Evolutionary conservation across 2,329 filamentous ascomycete genomes (phyloP).

Genomic region (Clonostachys chloroleuca): DNA sequence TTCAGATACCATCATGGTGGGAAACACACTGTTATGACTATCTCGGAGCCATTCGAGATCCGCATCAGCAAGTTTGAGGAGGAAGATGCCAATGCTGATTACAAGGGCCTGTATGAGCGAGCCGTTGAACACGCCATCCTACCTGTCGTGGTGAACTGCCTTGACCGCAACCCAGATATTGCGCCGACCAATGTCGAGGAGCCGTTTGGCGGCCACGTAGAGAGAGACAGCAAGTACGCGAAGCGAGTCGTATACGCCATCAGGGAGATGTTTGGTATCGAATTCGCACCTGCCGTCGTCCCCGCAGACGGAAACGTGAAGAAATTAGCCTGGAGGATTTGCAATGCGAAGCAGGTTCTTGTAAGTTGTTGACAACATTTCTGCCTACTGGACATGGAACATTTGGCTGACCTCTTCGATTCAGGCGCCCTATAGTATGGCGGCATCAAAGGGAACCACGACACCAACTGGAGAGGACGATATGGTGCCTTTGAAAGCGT

Average conservation of each 20-base stretch:
- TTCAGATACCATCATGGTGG: slow-evolving; percentile 96
- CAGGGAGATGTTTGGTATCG: slow-evolving; percentile 94
- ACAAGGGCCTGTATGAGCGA: slow-evolving; percentile 56
- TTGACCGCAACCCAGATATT: slow-evolving; percentile 87
- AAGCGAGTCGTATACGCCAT: slow-evolving; percentile 91
- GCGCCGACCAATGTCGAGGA: slow-evolving; percentile 78
- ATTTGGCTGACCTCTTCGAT: slow-evolving; percentile 13
- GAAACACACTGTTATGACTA: slow-evolving; percentile 88
- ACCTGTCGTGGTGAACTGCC: slow-evolving; percentile 83
- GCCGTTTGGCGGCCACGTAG: slow-evolving; percentile 78
- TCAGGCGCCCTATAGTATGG: slow-evolving; percentile 70
- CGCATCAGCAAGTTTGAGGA: slow-evolving; percentile 76
- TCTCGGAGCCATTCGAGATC: slow-evolving; percentile 91
- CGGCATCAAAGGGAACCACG: slow-evolving; percentile 55
- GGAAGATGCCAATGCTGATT: slow-evolving; percentile 60
- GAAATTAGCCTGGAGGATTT: slow-evolving; percentile 91
- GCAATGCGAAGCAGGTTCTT: slow-evolving; percentile 91
- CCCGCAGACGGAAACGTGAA: slow-evolving; percentile 85
- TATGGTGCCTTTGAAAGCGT: too few species aligned
- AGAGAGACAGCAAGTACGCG: slow-evolving; percentile 84
- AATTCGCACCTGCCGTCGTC: slow-evolving; percentile 90
- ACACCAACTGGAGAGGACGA: slow-evolving; percentile 41
- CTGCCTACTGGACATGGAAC: slow-evolving; percentile 34
- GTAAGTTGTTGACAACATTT: slow-evolving; percentile 49
- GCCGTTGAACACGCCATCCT: slow-evolving; percentile 75